These are phyloP conservation scores for Alternaria solani DNA, from an alignment of 2,329 filamentous ascomycete species.

Conservation along the genomic window DNA sequence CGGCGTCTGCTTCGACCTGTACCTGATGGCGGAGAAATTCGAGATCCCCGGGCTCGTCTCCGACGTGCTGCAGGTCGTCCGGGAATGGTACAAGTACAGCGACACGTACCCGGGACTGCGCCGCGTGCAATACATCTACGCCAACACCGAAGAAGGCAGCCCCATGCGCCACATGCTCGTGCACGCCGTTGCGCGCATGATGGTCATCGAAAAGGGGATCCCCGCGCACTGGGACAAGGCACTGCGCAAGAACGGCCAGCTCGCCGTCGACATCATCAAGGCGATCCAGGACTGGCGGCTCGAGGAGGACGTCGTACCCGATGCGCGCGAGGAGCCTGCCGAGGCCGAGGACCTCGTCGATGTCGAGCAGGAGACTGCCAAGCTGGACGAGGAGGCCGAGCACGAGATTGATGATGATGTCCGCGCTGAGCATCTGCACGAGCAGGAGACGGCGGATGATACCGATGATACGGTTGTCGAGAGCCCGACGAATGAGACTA, in stretches of 20 bases:
- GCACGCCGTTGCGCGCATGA: conserved; percentile 58
- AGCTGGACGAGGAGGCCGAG: conserved; percentile 43
- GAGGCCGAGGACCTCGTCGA: conserved; percentile 50
- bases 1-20: conserved; percentile 61
- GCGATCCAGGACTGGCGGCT: conserved; percentile 64
- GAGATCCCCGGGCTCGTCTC: conserved; percentile 57
- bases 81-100: conserved; percentile 62
- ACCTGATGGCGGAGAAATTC: conserved; percentile 64
- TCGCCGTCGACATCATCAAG: conserved; percentile 64
- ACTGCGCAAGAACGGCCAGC: conserved; percentile 62
- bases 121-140: conserved; percentile 62
- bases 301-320: conserved; percentile 58
- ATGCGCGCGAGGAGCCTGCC: conserved; percentile 57
- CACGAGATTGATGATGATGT: conserved; percentile 38
- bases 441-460: conserved; percentile 23
- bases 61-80: conserved; percentile 60
- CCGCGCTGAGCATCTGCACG: conserved; percentile 38
- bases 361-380: conserved; percentile 48
- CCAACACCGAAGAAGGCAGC: conserved; percentile 57
- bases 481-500: conserved; percentile 18
- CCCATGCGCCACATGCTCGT: conserved; percentile 61
- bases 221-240: conserved; percentile 64
- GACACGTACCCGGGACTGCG: conserved; percentile 62
- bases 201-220: conserved; percentile 60
- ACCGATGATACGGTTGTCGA: conserved; percentile 39